phyloP scores from a whole-genome alignment of 768 basidiomycete species.

The Tricholoma sp. region DNA sequence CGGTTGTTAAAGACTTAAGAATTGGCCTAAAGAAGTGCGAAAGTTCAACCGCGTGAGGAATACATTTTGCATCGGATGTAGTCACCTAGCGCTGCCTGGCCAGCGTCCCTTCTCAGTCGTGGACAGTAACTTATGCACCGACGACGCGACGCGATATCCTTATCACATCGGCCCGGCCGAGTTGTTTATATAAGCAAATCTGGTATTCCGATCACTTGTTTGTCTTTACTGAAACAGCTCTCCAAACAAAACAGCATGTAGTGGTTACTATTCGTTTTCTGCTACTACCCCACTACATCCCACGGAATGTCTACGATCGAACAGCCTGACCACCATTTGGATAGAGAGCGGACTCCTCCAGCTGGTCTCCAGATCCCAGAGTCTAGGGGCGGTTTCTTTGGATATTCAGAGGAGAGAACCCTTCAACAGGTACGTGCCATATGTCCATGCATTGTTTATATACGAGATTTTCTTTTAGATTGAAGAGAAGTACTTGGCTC shows the following conservation, averaged over 20 bases:
- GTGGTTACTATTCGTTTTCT: background rate
- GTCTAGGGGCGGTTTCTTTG: constrained; percentile 70
- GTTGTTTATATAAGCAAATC: background rate
- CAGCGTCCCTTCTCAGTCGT: too few species aligned
- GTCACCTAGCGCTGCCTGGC: too few species aligned
- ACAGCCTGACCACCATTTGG: background rate
- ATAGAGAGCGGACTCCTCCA: background rate
- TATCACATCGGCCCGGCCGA: too few species aligned
- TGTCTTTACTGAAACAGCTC: background rate
- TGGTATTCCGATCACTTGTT: constrained; percentile 2
- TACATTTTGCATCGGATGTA: too few species aligned
- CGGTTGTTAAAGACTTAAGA: too few species aligned
- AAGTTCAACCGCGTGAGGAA: too few species aligned
- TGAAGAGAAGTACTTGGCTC: constrained; percentile 67
- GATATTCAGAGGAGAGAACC: constrained; percentile 74
- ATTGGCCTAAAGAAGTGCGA: too few species aligned
- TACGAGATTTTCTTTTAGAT: constrained; percentile 38
- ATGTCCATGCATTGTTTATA: background rate
- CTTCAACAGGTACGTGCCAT: constrained; percentile 58
- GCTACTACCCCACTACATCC: background rate
- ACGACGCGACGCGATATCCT: too few species aligned
- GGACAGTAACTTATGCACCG: too few species aligned
- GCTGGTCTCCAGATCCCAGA: constrained; percentile 35
- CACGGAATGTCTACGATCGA: background rate
- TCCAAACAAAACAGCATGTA: background rate